These are phyloP conservation scores for Spergularia marina DNA, from an alignment of 148 eudicot species.

Conservation along the genomic window DNA sequence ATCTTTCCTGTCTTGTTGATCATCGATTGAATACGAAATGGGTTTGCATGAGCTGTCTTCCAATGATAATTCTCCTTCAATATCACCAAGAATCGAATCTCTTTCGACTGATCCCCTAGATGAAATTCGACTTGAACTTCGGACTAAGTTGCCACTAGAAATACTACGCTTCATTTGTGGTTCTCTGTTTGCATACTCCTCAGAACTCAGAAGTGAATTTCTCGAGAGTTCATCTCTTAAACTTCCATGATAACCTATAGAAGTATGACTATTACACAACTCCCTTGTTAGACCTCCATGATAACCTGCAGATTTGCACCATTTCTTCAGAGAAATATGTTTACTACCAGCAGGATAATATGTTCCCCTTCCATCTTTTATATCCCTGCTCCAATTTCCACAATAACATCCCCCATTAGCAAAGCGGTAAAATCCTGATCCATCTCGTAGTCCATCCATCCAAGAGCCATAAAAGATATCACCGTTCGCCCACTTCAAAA, in stretches of 20 bases:
- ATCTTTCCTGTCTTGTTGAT: constrained; percentile 37
- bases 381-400: constrained; percentile 84
- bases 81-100: constrained; percentile 39
- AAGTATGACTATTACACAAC: constrained; percentile 32
- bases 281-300: constrained; percentile 34
- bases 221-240: constrained; percentile 36
- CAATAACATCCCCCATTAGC: constrained; percentile 79
- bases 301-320: constrained; percentile 41
- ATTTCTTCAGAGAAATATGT: constrained; percentile 50
- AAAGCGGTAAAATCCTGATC: constrained; percentile 75
- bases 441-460: constrained; percentile 78
- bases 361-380: constrained; percentile 88
- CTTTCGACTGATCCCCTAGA: constrained; percentile 42
- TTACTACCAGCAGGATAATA: constrained; percentile 81
- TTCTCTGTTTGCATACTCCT: constrained; percentile 29
- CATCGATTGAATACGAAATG: constrained; percentile 32
- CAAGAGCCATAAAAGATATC: constrained; percentile 93
- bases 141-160: constrained; percentile 30
- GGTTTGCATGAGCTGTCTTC: constrained; percentile 37
- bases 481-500: constrained; percentile 83
- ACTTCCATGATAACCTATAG: constrained; percentile 33
- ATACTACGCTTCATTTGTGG: constrained; percentile 47
- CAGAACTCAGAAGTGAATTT: constrained; percentile 34
- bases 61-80: constrained; percentile 36
- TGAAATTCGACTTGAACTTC: constrained; percentile 46